These are phyloP conservation scores for Clarireedia sp. DNA, from an alignment of 2,329 filamentous ascomycete genomes.

Conservation along the genomic window DNA sequence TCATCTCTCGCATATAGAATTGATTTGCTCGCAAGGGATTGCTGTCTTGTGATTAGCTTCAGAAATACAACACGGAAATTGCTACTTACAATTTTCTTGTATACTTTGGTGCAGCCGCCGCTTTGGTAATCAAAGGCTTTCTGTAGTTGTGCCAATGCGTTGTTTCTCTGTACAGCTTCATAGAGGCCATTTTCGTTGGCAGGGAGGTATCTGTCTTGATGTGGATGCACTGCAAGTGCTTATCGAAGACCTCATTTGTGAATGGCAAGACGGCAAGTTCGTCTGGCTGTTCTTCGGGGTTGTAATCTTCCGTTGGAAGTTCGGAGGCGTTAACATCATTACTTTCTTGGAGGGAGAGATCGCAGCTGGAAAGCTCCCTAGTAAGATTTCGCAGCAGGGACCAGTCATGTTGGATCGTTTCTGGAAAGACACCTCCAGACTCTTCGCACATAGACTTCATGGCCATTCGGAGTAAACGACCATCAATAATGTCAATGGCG, in stretches of 20 bases:
- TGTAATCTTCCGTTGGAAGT: conserved; percentile 9
- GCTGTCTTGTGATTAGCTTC: not conserved
- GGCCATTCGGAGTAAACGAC: conserved; percentile 34
- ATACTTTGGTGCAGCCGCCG: conserved; percentile 35
- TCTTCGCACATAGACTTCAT: conserved; percentile 24
- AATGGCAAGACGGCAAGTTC: conserved; percentile 37
- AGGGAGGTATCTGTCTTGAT: conserved; percentile 30
- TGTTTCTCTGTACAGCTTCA: conserved; percentile 40
- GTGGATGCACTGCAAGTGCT: conserved; percentile 37
- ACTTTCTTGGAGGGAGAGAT: conserved; percentile 26
- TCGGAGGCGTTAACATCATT: conserved; percentile 14
- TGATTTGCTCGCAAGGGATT: conserved; percentile 40
- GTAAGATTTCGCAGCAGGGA: conserved; percentile 22
- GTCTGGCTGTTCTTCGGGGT: conserved; percentile 12
- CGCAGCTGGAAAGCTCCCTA: conserved; percentile 26
- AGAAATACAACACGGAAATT: not conserved
- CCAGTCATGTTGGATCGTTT: conserved; percentile 22
- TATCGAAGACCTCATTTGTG: conserved; percentile 38
- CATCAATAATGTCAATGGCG: conserved; percentile 48
- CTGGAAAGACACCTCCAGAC: conserved; percentile 15
- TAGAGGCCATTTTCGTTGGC: conserved; percentile 15
- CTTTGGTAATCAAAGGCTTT: conserved; percentile 38
- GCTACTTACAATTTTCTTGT: conserved; percentile 28
- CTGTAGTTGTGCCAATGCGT: conserved; percentile 58
- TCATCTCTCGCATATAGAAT: conserved; percentile 58